Evolutionary conservation across 1,139 yeast species (phyloP), one percentile per base, ranked within the genome.

Genomic region (Debaryomycetaceae sp.): DNA sequence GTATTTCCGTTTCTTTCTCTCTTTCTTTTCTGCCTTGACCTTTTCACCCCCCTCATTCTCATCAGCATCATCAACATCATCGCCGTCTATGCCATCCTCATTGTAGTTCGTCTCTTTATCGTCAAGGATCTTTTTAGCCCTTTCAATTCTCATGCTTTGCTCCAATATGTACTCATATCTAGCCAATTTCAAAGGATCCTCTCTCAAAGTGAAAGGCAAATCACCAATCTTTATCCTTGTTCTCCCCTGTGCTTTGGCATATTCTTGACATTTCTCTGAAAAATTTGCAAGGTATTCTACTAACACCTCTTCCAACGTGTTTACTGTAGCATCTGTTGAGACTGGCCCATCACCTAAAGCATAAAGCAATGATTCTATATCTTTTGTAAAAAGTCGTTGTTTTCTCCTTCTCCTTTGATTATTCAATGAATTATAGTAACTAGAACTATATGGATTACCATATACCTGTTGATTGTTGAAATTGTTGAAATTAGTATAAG

Each of bases 261-360:
- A 58, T 7, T 47, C 42, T 7, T 55, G 46, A 9, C 58, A 47
- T 38, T 56, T 54, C 18, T 51, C 52, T 15, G 63, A 53, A 5
- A 88, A 70, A 52, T 85, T 91, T 5, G 81, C 75, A 35, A 91
- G 66, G 55, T 84, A 91, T 42, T 84, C 87, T 24, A 84, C 79
- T 13, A 91, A 73, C n/a, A 87, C 73, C 50, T 91, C 98, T 54
- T 91, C 98, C 17, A 91, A 61, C 5, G 87, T 80, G 41, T 82
- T 83, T 1, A 87, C 81, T 0, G 95, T 86, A 40, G 86, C 84
- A 28, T 83, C 83, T 26, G 81, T 71, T 2, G 96, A 94, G 35
- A 82, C 79, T 2, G 85, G 78, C 1, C 83, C 86, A 56, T 91
- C 98, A 1, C 98, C 98, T 57, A 83, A 81, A 0, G 96, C 91